Evolutionary conservation across 2,329 filamentous ascomycete species (phyloP), one percentile per base, ranked within the genome.

Genomic region (Microcyclospora pomicola): DNA sequence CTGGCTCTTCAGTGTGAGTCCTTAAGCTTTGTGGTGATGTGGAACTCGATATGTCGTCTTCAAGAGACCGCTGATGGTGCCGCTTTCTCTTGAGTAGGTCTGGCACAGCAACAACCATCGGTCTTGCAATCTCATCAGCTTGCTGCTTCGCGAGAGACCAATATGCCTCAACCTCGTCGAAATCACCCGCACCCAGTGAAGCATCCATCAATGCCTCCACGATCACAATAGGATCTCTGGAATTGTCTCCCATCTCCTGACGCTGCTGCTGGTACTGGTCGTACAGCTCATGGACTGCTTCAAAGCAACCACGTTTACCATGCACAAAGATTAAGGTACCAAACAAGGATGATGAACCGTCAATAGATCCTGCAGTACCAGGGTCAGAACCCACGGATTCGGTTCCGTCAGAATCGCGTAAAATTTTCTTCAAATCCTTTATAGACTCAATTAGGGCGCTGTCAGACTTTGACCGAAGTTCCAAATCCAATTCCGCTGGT

Each of bases 181-280:
- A 71, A 15, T 77, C 67, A 30, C 66, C 60, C 13, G 77, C 70
- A 36, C 67, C 63, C 32, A 75, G 62, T 51, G 82, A 71, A 1
- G 75, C 68, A 15, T 69, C 63, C 80, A 94, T 87, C 41, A 88
- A 59, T 7, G 77, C 69, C 35, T 68, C 67, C 15, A 82, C 60
- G 38, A 87, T 60, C 12, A 63, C 56, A 2, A 75, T 59, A 0
- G 77, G 72, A 12, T 72, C 60, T 1, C 9, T 30, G 13, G 15
- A 28, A 12, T 28, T 5, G 12, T 36, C n/a, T 7, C 19, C 19
- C 19, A 7, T 7, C 4, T 31, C 30, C 12, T 4, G 5, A 4
- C 30, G 12, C 5, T n/a, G 30, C 5, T 38, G 33, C 29, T 41
- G 58, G 49, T 74, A 81, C 35, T 72, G 53, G 24, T 69, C 61